Percentiles rank a stretch among this genome's conserved stretches.
Evolutionary conservation across 73 alveolate genomes (phyloP).

Genomic region (Paramecium octaurelia): DNA sequence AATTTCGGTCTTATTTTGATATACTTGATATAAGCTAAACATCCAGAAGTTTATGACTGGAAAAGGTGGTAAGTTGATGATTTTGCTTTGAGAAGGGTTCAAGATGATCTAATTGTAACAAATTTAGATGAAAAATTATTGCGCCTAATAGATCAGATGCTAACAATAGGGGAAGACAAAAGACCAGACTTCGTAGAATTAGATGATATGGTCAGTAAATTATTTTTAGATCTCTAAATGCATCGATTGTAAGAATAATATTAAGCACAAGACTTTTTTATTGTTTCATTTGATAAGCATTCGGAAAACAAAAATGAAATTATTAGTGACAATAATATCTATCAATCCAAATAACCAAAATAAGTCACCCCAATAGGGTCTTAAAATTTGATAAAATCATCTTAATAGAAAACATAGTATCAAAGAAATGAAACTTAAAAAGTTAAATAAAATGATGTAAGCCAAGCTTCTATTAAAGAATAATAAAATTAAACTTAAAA

Average conservation of each 20-base stretch:
- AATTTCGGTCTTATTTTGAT: background rate
- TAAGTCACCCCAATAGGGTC: background rate
- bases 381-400: background rate
- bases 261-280: background rate
- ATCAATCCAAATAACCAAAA: background rate
- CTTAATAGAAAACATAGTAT: background rate
- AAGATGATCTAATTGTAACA: background rate
- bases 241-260: background rate
- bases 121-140: background rate
- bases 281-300: background rate
- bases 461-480: background rate
- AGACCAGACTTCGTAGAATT: background rate
- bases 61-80: background rate
- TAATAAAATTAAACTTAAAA: background rate
- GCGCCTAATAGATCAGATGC: background rate
- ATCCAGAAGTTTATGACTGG: constrained; percentile 12
- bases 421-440: background rate
- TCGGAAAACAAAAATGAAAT: background rate
- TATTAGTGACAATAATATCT: background rate
- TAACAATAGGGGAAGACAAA: background rate
- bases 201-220: background rate
- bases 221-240: background rate
- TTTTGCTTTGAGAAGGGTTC: background rate
- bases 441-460: background rate
- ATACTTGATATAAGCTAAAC: background rate